Conservation (phyloP, 2,329 filamentous ascomycete genomes). For the Talaromyces sp. region DNA sequence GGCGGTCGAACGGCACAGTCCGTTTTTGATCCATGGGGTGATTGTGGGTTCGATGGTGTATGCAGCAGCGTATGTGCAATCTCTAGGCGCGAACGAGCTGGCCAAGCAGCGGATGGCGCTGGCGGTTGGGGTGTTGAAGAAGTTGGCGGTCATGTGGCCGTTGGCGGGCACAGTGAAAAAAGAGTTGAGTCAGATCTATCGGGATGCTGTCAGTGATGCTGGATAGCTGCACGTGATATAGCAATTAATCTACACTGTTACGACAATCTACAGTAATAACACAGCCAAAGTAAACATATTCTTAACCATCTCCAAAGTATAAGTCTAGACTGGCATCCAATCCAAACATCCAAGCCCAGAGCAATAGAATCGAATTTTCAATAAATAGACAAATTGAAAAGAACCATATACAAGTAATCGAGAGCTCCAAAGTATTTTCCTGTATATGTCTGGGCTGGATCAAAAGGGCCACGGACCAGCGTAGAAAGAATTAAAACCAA, state of each 20-base stretch:
- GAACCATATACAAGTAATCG: neutral
- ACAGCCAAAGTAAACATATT: neutral
- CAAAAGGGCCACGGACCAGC: neutral
- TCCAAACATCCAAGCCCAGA: neutral
- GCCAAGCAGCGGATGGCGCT: conserved; percentile 1
- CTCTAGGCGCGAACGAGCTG: neutral
- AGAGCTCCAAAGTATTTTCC: neutral
- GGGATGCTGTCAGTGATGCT: neutral
- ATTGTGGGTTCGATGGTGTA: conserved; percentile 70
- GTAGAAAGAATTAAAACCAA: neutral
- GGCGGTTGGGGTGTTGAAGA: conserved; percentile 9
- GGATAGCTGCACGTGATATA: too few species aligned
- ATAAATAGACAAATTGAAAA: neutral
- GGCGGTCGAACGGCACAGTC: conserved; percentile 60
- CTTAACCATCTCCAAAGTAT: neutral
- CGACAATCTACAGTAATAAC: neutral
- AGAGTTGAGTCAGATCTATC: conserved; percentile 1
- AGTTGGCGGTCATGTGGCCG: conserved; percentile 9
- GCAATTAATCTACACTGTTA: too few species aligned
- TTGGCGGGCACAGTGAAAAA: conserved; percentile 4
- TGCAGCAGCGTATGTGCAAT: neutral
- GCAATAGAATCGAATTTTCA: neutral
- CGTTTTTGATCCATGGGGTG: conserved; percentile 73
- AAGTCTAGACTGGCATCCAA: neutral
- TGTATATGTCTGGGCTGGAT: neutral